Evolutionary conservation across 2,329 filamentous ascomycete genomes (phyloP).

Genomic region (Xylariaceae sp.): DNA sequence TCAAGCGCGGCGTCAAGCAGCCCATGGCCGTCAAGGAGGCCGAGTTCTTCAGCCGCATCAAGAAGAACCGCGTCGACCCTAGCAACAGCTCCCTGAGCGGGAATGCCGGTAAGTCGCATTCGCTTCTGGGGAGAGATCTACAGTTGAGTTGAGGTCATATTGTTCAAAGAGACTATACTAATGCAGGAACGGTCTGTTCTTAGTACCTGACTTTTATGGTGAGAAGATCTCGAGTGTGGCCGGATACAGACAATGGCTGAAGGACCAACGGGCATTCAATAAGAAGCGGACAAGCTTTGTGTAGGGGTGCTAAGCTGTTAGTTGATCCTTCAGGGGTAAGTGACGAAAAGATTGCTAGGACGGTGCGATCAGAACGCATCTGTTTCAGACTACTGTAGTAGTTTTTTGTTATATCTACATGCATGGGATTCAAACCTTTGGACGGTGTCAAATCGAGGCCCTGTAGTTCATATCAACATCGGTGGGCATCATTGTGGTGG

Average conservation of each 20-base stretch:
- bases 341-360: background rate
- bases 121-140: background rate
- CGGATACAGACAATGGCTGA: conserved; percentile 91
- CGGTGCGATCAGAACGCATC: background rate
- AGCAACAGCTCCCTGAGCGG: conserved; percentile 72
- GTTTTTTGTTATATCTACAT: conserved; percentile 11
- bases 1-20: conserved; percentile 63
- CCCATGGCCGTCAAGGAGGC: conserved; percentile 85
- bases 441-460: conserved; percentile 26
- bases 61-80: conserved; percentile 87
- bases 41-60: conserved; percentile 87
- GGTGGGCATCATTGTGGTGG: conserved; percentile 21
- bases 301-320: conserved; percentile 31
- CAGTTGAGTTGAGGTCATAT: background rate
- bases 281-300: conserved; percentile 71
- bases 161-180: background rate
- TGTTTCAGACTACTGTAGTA: conserved; percentile 10
- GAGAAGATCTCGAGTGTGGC: conserved; percentile 94
- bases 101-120: conserved; percentile 60
- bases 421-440: conserved; percentile 14
- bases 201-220: conserved; percentile 92
- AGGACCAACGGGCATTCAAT: conserved; percentile 95
- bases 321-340: background rate
- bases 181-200: background rate
- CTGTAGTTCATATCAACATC: conserved; percentile 27